phyloP scores from a whole-genome alignment of 2,329 filamentous ascomycete species.

The Colletotrichum zoysiae region DNA sequence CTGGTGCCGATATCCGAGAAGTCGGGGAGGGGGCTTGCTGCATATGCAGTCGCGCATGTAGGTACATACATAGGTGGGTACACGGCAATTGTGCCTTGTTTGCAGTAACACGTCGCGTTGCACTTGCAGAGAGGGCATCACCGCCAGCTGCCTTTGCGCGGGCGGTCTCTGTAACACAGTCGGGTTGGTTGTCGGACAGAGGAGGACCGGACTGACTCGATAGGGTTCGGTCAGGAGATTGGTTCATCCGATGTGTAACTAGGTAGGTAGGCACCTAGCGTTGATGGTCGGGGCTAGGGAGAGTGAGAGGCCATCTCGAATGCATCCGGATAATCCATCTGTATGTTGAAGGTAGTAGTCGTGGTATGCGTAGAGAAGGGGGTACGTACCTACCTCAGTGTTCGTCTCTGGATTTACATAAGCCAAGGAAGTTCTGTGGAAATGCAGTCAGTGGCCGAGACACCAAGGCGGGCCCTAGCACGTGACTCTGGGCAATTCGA shows the following conservation, averaged over 20 bases:
- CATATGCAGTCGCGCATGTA: no score
- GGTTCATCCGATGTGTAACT: background rate
- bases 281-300: background rate
- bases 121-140: background rate
- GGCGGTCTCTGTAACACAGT: background rate
- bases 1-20: conserved; percentile 35
- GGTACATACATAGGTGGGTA: background rate
- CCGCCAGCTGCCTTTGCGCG: background rate
- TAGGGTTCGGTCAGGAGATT: no score
- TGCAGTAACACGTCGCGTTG: background rate
- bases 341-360: no score
- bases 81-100: conserved; percentile 11
- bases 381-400: no score
- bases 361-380: no score
- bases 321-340: background rate
- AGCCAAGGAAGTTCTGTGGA: background rate
- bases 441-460: conserved; percentile 7
- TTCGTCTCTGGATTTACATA: background rate
- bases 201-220: no score
- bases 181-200: background rate
- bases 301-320: background rate
- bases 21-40: conserved; percentile 18
- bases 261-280: background rate
- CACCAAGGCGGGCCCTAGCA: conserved; percentile 29
- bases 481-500: conserved; percentile 37